Evolutionary conservation across 441 rosid genomes (phyloP).

Genomic region (Gossypium lobatum): DNA sequence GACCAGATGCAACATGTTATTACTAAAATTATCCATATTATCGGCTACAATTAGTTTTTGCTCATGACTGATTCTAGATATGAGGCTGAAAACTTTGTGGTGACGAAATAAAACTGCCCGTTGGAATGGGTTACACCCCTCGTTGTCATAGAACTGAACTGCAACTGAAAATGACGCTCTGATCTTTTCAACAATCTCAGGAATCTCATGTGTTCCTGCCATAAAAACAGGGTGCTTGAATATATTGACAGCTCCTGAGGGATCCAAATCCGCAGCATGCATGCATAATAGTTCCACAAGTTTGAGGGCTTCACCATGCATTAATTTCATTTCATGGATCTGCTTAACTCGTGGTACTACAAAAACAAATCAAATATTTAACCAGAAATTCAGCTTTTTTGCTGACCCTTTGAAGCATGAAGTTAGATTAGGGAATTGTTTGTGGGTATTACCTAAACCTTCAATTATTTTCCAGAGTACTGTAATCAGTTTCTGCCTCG

Average conservation of each 20-base stretch:
- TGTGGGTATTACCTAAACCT: not conserved
- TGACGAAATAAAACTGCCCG: not conserved
- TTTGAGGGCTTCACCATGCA: not conserved
- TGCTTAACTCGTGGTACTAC: slow-evolving; percentile 1
- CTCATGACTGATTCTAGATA: slow-evolving; percentile 15
- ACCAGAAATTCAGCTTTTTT: not conserved
- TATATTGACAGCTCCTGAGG: not conserved
- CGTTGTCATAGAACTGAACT: not conserved
- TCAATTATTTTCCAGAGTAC: not conserved
- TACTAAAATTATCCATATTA: not conserved
- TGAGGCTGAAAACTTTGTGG: slow-evolving; percentile 32
- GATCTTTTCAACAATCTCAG: not conserved
- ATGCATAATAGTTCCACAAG: not conserved
- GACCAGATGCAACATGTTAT: slow-evolving; percentile 39
- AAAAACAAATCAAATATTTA: not conserved
- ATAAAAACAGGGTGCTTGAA: not conserved
- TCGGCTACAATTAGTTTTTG: not conserved
- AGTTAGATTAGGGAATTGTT: not conserved
- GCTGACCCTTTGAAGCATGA: not conserved
- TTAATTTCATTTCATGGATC: not conserved
- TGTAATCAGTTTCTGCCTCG: not conserved
- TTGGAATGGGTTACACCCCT: not conserved
- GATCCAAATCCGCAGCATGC: not conserved
- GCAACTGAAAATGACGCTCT: not conserved
- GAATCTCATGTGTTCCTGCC: not conserved